Base-by-base conservation (phyloP, 2,329 filamentous ascomycete species). In the Exserohilum rostratum region DNA sequence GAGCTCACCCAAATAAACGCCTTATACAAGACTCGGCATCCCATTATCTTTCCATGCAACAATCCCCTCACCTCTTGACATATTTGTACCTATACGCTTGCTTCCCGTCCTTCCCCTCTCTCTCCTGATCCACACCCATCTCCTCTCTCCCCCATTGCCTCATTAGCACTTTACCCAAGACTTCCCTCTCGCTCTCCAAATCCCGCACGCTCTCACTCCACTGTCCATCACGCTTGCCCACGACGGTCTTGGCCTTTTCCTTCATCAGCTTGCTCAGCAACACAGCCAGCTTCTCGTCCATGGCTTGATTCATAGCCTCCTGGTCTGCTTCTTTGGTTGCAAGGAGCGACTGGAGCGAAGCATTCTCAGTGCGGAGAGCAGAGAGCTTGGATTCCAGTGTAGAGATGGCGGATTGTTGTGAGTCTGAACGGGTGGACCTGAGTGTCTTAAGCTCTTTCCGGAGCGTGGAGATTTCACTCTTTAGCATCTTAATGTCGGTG, bases 71-170 rank as follows among this genome's bases (percentile, higher is more conserved):
- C 20, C 55, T 43, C 54, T 67, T 61, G 0, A 65, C 61, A 49
- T 67, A 74, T 58, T 71, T 62, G 35, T 74, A 75, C 57, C 55
- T 54, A 58, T 69, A 74, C 44, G 20, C 22, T 48, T 74, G 71
- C 39, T 49, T 57, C 46, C 68, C 62, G n/a, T 61, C 66, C 49
- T 69, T 63, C 7, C 57, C 64, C 27, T 53, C 48, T 18, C 47
- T 50, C 50, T 68, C 64, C 6, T 57, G 49, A n/a, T 60, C 64
- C 45, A 62, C 57, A 31, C 70, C 71, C 43, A 67, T 57, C 47
- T 75, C 72, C 53, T 73, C 69, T 35, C 62, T 68, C 9, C 72
- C 72, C 72, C 72, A 75, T 49, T 75, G 69, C 57, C 71, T 57
- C 65, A 75, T 61, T 34, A 74, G 33, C 22, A 72, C 69, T 45